Conservation (phyloP, 2,329 filamentous ascomycete genomes). For the Leptodontidium sp. region DNA sequence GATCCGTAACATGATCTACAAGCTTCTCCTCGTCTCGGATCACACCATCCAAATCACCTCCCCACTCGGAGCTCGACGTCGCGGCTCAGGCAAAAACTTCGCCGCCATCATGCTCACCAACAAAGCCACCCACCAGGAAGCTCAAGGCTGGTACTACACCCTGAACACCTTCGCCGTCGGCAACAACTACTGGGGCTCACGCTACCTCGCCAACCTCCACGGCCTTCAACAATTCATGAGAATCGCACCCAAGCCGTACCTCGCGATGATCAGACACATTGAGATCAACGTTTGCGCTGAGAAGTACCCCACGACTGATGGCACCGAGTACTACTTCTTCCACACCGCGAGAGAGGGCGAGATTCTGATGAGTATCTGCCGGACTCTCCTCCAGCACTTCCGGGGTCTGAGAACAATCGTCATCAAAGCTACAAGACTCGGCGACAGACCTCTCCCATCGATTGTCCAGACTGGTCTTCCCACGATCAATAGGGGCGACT, state of each 20-base stretch:
- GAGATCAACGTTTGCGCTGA: constrained; percentile 6
- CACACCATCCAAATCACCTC: not conserved
- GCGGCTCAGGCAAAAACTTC: not conserved
- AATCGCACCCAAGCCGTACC: not conserved
- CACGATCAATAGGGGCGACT: not conserved
- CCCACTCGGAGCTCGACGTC: not conserved
- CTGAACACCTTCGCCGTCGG: constrained; percentile 8
- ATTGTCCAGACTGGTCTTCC: not conserved
- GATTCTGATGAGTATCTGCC: not conserved
- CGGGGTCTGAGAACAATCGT: not conserved
- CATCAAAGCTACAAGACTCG: not conserved
- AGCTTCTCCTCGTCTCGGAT: not conserved
- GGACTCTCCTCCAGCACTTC: not conserved
- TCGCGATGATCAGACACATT: not conserved
- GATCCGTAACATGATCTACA: constrained; percentile 12
- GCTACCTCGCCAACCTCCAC: not conserved
- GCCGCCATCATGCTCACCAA: not conserved
- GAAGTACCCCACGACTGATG: too few species aligned
- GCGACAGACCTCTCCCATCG: not conserved
- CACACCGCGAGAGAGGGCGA: not conserved
- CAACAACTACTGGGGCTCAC: not conserved
- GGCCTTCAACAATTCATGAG: constrained; percentile 3
- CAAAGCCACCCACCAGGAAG: constrained; percentile 2
- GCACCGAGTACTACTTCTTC: not conserved
- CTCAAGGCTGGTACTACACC: not conserved